Conservation (phyloP, 2,329 filamentous ascomycete species). For the Neopestalotiopsis sp. region DNA sequence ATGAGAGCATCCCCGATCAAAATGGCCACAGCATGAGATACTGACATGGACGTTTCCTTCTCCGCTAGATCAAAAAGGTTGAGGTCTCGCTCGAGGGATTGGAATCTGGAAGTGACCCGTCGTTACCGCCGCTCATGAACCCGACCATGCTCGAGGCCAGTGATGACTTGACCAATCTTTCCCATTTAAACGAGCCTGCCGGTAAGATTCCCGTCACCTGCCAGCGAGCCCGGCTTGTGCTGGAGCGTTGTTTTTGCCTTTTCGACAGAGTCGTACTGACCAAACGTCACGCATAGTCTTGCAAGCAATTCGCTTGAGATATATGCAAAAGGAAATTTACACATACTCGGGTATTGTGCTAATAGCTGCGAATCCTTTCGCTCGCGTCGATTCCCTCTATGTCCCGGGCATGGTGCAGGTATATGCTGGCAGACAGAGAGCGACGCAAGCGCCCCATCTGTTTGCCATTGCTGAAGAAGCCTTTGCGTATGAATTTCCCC, state of each 20-base stretch:
- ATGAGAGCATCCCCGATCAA: neutral
- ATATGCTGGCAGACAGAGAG: conserved; percentile 95
- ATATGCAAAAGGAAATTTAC: conserved; percentile 98
- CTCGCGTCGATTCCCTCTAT: conserved; percentile 95
- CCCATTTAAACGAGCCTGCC: conserved; percentile 97
- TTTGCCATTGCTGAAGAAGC: conserved; percentile 99
- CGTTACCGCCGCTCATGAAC: conserved; percentile 94
- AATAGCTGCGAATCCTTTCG: conserved; percentile 98
- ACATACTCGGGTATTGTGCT: conserved; percentile 99
- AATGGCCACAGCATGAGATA: neutral
- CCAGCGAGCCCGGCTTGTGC: neutral
- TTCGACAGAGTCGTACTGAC: conserved; percentile 22
- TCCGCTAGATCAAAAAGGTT: conserved; percentile 73
- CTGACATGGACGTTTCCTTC: conserved; percentile 15
- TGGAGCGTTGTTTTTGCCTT: neutral
- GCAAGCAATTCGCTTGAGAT: conserved; percentile 96
- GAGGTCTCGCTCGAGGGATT: conserved; percentile 80
- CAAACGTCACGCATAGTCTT: conserved; percentile 65
- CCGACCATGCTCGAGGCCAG: conserved; percentile 97
- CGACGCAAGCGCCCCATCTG: conserved; percentile 94
- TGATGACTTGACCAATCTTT: conserved; percentile 96
- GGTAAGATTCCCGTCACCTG: conserved; percentile 59
- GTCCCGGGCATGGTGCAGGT: conserved; percentile 99
- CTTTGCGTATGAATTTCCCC: conserved; percentile 73
- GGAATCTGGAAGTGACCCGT: conserved; percentile 76